Percentiles rank a stretch among this genome's conserved stretches.
phyloP scores from a whole-genome alignment of 108 stramenopile genomes.

The Hondaea fermentalgiana region DNA sequence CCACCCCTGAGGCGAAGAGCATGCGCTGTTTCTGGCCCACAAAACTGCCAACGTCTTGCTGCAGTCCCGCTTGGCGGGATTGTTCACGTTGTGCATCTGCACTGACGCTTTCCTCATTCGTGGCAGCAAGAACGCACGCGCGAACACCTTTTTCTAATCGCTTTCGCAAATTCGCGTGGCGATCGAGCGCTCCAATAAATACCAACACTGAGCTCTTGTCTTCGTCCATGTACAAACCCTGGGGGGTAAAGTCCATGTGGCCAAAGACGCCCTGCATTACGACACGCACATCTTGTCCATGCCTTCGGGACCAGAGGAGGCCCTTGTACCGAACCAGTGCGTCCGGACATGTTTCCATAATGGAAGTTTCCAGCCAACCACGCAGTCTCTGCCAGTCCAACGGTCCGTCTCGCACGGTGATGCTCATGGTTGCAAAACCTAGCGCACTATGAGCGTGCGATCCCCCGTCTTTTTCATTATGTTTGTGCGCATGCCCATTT shows the following conservation, averaged over 20 bases:
- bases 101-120: no score
- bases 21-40: not conserved
- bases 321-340: not conserved
- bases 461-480: not conserved
- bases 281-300: not conserved
- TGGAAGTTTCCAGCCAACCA: not conserved
- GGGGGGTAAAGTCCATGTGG: not conserved
- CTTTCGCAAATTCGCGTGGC: not conserved
- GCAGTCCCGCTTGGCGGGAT: not conserved
- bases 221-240: not conserved
- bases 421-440: not conserved
- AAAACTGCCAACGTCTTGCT: not conserved
- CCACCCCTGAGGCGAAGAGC: not conserved
- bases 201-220: not conserved
- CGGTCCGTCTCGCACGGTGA: not conserved
- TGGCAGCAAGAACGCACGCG: not conserved
- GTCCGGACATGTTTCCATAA: not conserved
- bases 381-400: not conserved
- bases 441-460: not conserved
- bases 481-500: not conserved
- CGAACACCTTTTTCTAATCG: not conserved
- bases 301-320: not conserved
- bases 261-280: constrained; percentile 9
- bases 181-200: not conserved
- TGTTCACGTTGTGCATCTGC: no score